Conservation (phyloP, 139 green algal genomes). For the Tetradesmus obliquus region DNA sequence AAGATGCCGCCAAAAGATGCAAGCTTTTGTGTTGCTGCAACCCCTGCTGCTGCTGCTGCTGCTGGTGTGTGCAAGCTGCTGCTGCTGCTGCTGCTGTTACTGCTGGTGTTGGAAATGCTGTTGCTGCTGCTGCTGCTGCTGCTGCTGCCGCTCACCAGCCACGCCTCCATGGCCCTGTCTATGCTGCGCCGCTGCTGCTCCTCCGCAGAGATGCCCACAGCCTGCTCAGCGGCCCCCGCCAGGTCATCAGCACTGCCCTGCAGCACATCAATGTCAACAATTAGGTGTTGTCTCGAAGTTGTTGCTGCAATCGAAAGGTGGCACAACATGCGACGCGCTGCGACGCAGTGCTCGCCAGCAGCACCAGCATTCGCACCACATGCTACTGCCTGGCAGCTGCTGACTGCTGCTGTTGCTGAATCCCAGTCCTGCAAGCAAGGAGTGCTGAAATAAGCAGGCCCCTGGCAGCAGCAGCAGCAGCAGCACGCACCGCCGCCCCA, state of each 20-base stretch:
- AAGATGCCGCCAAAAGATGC: too few relatives aligned
- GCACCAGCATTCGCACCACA: not conserved
- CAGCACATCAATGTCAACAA: not conserved
- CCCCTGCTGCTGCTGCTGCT: not conserved
- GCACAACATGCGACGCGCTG: not conserved
- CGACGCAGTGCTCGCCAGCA: not conserved
- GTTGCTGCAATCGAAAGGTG: not conserved
- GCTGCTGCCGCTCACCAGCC: conserved; percentile 38
- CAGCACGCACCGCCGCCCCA: not conserved
- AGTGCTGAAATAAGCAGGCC: too few relatives aligned
- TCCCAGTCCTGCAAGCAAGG: not conserved
- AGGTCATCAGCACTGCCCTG: not conserved
- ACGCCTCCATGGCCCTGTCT: conserved; percentile 40
- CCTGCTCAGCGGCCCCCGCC: not conserved
- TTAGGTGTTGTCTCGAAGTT: not conserved
- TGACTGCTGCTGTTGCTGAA: not conserved
- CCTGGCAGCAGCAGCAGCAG: too few relatives aligned
- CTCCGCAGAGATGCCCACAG: not conserved
- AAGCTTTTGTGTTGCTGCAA: not conserved
- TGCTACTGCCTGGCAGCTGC: not conserved
- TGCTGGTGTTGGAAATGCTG: not conserved
- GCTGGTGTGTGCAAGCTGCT: not conserved
- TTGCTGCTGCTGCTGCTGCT: not conserved
- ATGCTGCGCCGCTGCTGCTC: conserved; percentile 30
- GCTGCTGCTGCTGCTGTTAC: too few relatives aligned